A percentile compares a stretch with the other conserved stretches of the same genome.
Evolutionary conservation across 176 grass and related monocot species (phyloP).

Genomic region (Aechmea fasciata): DNA sequence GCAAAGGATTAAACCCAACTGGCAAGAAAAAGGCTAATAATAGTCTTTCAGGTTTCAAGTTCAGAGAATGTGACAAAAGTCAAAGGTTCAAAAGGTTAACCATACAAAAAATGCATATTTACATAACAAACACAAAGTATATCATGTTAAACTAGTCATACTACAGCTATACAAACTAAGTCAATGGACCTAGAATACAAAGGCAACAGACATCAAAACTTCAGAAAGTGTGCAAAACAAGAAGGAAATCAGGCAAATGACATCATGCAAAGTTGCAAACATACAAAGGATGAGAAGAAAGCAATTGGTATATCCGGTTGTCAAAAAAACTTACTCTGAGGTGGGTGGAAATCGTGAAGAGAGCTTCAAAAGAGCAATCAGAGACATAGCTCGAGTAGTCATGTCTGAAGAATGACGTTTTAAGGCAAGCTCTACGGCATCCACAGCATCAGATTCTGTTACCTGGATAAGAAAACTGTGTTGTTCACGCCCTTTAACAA

Average conservation of each 20-base stretch:
- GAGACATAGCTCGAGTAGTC: slow-evolving; percentile 90
- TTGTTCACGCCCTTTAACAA: slow-evolving; percentile 24
- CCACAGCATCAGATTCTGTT: slow-evolving; percentile 93
- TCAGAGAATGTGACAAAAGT: no score
- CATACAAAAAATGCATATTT: not conserved
- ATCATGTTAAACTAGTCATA: slow-evolving; percentile 7
- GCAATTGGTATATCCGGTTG: not conserved
- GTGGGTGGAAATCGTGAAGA: slow-evolving; percentile 86
- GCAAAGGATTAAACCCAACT: no score
- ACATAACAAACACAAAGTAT: not conserved
- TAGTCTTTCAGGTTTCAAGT: no score
- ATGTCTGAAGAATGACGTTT: slow-evolving; percentile 64
- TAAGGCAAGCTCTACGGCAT: slow-evolving; percentile 72
- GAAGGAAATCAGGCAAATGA: not conserved
- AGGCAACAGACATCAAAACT: not conserved
- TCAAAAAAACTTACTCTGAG: slow-evolving; percentile 56
- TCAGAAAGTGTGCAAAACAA: not conserved
- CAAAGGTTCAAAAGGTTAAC: no score
- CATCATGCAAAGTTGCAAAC: not conserved
- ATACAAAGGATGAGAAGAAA: not conserved
- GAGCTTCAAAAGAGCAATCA: slow-evolving; percentile 89
- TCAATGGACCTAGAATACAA: not conserved
- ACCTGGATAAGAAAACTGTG: slow-evolving; percentile 56
- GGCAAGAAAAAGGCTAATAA: no score
- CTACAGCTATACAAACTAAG: not conserved